Percentiles rank a stretch among this genome's conserved stretches.
These are phyloP conservation scores for Acanthamoeba healyi DNA, from an alignment of 208 protist species.

Conservation along the genomic window DNA sequence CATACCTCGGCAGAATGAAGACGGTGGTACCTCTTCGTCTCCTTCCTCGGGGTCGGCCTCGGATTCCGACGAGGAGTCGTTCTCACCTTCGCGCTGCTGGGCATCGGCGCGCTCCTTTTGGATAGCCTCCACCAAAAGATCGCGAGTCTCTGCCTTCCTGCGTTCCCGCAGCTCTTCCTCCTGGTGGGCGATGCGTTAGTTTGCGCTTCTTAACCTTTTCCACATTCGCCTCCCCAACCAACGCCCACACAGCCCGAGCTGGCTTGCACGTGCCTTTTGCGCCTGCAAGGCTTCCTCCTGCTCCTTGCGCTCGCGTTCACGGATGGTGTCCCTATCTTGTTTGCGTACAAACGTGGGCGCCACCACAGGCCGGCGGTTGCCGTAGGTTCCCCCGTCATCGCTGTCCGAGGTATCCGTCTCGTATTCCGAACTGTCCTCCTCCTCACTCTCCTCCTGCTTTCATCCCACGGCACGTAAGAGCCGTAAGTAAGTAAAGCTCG, in stretches of 20 bases:
- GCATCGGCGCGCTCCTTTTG: not conserved
- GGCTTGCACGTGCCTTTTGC: not conserved
- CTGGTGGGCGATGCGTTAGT: too few species aligned
- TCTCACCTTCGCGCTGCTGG: not conserved
- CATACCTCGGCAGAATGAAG: too few species aligned
- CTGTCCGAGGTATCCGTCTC: conserved; percentile 1
- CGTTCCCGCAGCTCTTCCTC: not conserved
- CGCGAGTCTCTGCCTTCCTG: not conserved
- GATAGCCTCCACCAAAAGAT: not conserved
- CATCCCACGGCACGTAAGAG: too few species aligned
- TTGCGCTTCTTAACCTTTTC: too few species aligned
- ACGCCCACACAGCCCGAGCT: not conserved
- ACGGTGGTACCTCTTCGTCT: not conserved
- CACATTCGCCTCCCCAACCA: too few species aligned
- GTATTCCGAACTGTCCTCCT: conserved; percentile 1
- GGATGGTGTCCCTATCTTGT: not conserved
- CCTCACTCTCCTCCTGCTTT: conserved; percentile 7
- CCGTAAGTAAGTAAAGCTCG: too few species aligned
- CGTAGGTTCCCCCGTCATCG: not conserved
- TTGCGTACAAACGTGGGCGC: conserved; percentile 47
- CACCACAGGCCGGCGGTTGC: not conserved
- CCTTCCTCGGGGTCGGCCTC: not conserved
- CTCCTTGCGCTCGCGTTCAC: not conserved
- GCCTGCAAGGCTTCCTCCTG: not conserved
- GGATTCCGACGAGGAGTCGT: not conserved